Evolutionary conservation across 2,329 filamentous ascomycete species (phyloP), one percentile per base, ranked within the genome.

Genomic region (Gremmenia infestans): DNA sequence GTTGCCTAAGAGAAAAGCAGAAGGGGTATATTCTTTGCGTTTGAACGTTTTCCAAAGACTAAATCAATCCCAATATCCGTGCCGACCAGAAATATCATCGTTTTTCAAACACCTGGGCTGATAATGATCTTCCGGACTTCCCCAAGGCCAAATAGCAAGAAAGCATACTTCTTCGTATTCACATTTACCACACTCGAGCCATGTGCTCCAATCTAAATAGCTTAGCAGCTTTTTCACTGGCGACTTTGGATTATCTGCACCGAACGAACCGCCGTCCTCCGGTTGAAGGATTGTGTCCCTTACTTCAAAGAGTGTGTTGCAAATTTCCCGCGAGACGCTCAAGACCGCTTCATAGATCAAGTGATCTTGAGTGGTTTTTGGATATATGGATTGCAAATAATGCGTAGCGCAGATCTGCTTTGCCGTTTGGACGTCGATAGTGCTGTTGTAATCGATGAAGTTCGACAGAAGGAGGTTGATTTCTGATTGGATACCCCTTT

Each of bases 81-180:
- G 14, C 23, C 61, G 36, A 19, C 17, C 28, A 15, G 36, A 8
- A 5, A 61, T 49, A 6, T 57, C 49, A 19, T 57, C 52, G 2
- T 35, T 45, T 9, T 72, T 68, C 50, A 66, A 63, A 54, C 80
- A 82, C 36, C 67, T 65, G 5, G 81, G 80, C 43, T 71, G 65
- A 35, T 73, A 74, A 62, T 83, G 80, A 63, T 87, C 83, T 25
- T 81, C 74, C 0, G 71, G 64, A 0, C 70, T 73, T 0, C 83
- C 83, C 66, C 77, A 72, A 0, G 83, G 84, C 83, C 83, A 87
- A 64, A 87, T 84, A 1, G 82, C 82, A n/a, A 86, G 72, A 47
- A 81, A 76, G 58, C 83, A 83, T 2, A 84, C 68, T 67, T 87
- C 78, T 46, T 81, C 74, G 7, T 74, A 72, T 0, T 63, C 68